Conservation (phyloP, 305 asterid genomes). For the Fraxinus greggii region DNA sequence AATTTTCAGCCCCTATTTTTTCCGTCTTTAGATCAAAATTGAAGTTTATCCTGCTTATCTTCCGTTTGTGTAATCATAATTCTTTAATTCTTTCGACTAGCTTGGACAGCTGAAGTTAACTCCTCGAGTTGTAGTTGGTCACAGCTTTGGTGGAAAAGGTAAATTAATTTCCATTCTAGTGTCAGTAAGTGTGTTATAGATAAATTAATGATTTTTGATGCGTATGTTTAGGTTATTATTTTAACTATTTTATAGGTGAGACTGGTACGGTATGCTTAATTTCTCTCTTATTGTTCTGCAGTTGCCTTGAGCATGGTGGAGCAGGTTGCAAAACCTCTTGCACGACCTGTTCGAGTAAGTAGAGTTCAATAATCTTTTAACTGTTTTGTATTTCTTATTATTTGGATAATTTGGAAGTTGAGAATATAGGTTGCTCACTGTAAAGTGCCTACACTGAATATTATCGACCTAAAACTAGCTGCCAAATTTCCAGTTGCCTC, state of each 20-base stretch:
- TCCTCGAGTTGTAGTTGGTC: constrained; percentile 94
- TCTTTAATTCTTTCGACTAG: constrained; percentile 41
- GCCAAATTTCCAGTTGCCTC: constrained; percentile 6
- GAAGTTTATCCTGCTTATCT: constrained; percentile 13
- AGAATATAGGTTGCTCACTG: background rate
- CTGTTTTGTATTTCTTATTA: background rate
- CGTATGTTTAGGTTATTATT: background rate
- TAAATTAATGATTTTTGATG: background rate
- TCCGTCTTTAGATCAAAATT: constrained; percentile 17
- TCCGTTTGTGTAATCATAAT: constrained; percentile 21
- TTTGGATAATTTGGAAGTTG: constrained; percentile 8
- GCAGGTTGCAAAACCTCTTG: constrained; percentile 94
- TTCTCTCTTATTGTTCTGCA: constrained; percentile 34
- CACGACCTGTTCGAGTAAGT: constrained; percentile 95
- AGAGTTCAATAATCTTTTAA: background rate
- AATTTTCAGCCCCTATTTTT: constrained; percentile 12
- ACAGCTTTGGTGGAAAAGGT: constrained; percentile 99
- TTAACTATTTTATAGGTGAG: background rate
- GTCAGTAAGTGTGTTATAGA: background rate
- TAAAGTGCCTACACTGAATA: background rate
- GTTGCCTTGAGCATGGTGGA: constrained; percentile 98
- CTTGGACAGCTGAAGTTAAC: constrained; percentile 82
- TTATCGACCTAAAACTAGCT: constrained; percentile 10
- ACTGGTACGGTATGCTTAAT: background rate
- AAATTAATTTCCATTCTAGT: constrained; percentile 18